These are phyloP conservation scores for Solanum appendiculatum DNA, from an alignment of 257 asterid species.

Conservation along the genomic window DNA sequence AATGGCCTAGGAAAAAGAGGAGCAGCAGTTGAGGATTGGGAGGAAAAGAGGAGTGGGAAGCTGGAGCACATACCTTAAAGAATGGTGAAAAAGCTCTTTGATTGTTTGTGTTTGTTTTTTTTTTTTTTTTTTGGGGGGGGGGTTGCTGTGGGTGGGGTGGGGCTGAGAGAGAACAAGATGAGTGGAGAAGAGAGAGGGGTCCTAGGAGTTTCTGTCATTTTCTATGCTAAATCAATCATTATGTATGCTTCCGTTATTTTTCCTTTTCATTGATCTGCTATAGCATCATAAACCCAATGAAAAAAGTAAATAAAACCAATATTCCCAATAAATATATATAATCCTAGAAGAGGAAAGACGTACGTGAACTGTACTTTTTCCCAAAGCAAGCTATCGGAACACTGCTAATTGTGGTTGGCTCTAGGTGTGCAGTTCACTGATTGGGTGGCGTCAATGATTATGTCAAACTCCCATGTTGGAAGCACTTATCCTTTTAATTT, in stretches of 20 bases:
- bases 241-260: not conserved
- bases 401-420: not conserved
- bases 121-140: not conserved
- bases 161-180: not conserved
- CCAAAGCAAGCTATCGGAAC: not conserved
- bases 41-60: not conserved
- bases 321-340: not conserved
- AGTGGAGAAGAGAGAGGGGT: not conserved
- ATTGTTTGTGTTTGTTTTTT: not conserved
- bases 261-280: not conserved
- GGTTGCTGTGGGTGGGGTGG: not conserved
- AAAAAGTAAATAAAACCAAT: not conserved
- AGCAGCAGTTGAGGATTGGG: not conserved
- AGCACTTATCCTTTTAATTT: not conserved
- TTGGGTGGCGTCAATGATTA: not conserved
- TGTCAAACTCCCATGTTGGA: not conserved
- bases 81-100: not conserved
- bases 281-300: not conserved
- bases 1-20: not conserved
- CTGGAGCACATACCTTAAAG: not conserved
- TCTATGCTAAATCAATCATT: not conserved
- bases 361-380: not conserved
- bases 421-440: not conserved
- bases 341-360: not conserved
- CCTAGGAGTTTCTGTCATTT: not conserved